Base-by-base conservation (phyloP, 495 filamentous ascomycete genomes). In the Xylaria sp. region DNA sequence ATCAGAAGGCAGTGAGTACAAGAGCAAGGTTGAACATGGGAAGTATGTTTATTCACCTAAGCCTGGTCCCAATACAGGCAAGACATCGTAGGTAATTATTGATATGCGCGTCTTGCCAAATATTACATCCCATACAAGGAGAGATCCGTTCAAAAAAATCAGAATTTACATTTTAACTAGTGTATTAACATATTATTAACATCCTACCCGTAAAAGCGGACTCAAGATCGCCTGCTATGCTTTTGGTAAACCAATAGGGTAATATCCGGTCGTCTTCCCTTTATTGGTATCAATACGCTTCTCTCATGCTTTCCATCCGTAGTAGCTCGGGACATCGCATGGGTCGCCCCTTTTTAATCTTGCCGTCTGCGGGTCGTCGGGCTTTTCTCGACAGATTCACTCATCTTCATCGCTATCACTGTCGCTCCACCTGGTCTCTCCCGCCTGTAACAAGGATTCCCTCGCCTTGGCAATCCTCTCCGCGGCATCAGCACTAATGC, bases 401-500 rank as follows among this genome's bases (percentile, higher is more conserved):
- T 67, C 52, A 43, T 72, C 69, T 21, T 72, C 74, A 24, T 78
- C 72, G 35, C 63, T 31, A 31, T 65, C 61, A 14, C 26, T 17
- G 21, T 48, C 26, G 12, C 50, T 58, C 24, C 19, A 11, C 5
- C 11, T 29, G 24, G 26, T 50, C 40, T 0, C 1, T 5, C 5
- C 66, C n/a, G 41, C 58, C 15, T 31, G 55, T n/a, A 86, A 15
- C 24, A 85, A 43, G 24, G 61, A 68, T 17, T 72, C 67, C 55
- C 82, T 77, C 17, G 82, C 83, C 67, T 72, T 74, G 31, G 76
- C 78, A 21, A 90, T 78, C 52, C 82, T 83, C 46, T 78, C 73
- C 62, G 83, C 83, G 35, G 86, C 82, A 6, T 84, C 77, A 17
- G 77, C 75, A 61, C 90, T 92, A 46, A 93, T 82, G 73, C 92